Conservation (phyloP, 139 green algal species). For the Zygnema cylindricum region DNA sequence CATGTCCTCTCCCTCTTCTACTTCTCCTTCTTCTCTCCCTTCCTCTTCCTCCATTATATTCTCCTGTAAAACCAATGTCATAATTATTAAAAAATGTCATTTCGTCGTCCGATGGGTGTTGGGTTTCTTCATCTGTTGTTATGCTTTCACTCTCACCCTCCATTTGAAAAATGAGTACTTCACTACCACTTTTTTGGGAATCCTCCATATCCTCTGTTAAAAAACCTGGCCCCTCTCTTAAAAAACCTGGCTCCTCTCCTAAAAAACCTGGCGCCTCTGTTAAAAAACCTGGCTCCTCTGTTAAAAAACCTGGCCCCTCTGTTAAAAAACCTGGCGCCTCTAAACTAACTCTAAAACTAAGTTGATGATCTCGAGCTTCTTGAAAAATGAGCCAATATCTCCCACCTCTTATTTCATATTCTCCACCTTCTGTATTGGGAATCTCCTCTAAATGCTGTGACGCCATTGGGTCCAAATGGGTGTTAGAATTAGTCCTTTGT, state of each 20-base stretch:
- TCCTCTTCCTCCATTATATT: too few species aligned
- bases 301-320: background rate
- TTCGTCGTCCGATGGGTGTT: too few species aligned
- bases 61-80: too few species aligned
- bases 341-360: slow-evolving; percentile 3
- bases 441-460: background rate
- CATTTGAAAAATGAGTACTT: too few species aligned
- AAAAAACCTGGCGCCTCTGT: too few species aligned
- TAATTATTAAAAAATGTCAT: too few species aligned
- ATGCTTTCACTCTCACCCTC: too few species aligned
- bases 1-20: background rate
- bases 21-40: background rate
- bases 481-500: background rate
- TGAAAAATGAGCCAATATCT: slow-evolving; percentile 14
- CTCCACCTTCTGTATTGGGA: background rate
- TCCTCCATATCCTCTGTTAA: too few species aligned
- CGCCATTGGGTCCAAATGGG: background rate
- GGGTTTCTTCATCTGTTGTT: too few species aligned
- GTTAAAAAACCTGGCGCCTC: background rate
- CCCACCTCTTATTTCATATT: background rate
- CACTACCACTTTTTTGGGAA: too few species aligned
- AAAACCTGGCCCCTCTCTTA: background rate
- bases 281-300: too few species aligned
- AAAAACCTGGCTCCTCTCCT: background rate
- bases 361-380: background rate